phyloP scores from a whole-genome alignment of 2,329 filamentous ascomycete species.

The Harringtonia lauricola region DNA sequence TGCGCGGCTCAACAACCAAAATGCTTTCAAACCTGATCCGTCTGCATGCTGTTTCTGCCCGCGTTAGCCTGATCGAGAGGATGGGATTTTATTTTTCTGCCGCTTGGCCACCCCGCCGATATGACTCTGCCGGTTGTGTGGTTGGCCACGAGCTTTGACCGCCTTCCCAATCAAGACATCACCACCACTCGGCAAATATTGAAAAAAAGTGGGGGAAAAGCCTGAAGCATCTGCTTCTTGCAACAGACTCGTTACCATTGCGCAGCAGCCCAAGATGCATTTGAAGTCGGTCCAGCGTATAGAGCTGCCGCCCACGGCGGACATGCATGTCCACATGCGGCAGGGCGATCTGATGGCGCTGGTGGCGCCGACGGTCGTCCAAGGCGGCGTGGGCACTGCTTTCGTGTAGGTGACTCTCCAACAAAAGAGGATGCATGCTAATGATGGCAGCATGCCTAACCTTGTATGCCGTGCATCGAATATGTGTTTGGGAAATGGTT shows the following conservation, averaged over 20 bases:
- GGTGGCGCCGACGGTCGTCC: constrained; percentile 32
- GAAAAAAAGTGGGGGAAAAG: background rate
- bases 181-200: background rate
- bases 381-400: constrained; percentile 16
- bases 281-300: constrained; percentile 17
- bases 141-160: background rate
- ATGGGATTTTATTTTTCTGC: no score
- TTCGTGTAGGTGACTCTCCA: constrained; percentile 9
- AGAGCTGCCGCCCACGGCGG: constrained; percentile 52
- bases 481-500: background rate
- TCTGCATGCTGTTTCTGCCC: no score
- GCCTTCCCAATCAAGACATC: constrained; percentile 1
- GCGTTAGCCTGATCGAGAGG: no score
- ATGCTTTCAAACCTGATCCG: no score
- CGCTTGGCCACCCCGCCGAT: no score
- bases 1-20: no score
- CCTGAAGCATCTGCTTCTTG: background rate
- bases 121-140: no score
- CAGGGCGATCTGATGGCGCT: constrained; percentile 54
- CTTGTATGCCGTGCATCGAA: constrained; percentile 5
- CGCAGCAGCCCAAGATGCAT: constrained; percentile 17
- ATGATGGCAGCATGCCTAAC: constrained; percentile 39
- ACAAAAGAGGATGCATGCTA: background rate
- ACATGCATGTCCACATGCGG: constrained; percentile 62
- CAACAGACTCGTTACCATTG: background rate